Percentiles rank a stretch among this genome's conserved stretches.
Evolutionary conservation across 2,329 filamentous ascomycete genomes (phyloP).

Genomic region (Catunica adiposa): DNA sequence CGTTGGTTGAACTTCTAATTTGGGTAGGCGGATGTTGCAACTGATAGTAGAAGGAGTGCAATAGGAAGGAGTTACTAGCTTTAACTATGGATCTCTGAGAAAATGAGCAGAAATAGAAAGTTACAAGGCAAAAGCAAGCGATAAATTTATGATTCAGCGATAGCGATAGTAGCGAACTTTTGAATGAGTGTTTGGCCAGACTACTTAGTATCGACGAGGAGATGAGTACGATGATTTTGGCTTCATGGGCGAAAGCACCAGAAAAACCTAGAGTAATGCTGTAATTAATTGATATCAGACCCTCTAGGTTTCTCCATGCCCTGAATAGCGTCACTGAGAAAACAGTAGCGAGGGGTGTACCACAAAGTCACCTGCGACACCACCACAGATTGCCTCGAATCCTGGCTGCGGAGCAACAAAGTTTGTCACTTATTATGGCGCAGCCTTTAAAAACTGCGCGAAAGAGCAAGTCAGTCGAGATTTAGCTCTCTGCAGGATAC

Average conservation of each 20-base stretch:
- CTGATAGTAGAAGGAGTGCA: neutral
- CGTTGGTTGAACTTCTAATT: neutral
- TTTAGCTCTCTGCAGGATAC: neutral
- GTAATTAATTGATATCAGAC: neutral
- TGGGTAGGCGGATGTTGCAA: neutral
- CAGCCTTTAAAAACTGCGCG: neutral
- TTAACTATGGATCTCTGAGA: neutral
- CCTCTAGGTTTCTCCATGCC: neutral
- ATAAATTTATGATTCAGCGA: too few relatives aligned
- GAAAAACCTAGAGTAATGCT: neutral
- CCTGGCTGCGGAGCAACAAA: neutral
- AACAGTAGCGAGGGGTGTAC: neutral
- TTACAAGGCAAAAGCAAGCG: neutral
- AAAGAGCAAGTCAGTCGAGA: neutral
- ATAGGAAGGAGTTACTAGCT: neutral
- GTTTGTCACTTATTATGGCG: neutral
- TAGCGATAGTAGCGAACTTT: neutral
- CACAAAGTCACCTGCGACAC: neutral
- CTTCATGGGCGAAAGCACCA: neutral
- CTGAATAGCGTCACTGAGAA: constrained; percentile 1
- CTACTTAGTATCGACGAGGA: neutral
- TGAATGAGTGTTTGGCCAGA: neutral
- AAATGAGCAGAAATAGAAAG: neutral
- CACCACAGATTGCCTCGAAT: neutral
- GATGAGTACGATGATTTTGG: too few relatives aligned